These are phyloP conservation scores for Xylariaceae sp. DNA, from an alignment of 2,329 filamentous ascomycete species.

Conservation along the genomic window DNA sequence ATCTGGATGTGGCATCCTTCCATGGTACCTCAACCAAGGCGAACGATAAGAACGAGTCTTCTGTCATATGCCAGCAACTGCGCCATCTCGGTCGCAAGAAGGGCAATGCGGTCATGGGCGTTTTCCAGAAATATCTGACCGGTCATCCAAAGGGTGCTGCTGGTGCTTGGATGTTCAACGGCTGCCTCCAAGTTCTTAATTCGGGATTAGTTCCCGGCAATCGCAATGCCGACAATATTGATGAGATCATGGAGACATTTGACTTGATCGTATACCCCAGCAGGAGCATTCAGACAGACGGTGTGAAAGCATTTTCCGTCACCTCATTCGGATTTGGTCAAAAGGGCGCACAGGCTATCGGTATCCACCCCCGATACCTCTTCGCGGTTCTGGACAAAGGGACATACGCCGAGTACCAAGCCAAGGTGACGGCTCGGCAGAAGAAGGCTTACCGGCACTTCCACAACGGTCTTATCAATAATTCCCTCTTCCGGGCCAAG, in stretches of 20 bases:
- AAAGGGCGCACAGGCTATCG: conserved; percentile 96
- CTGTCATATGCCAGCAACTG: conserved; percentile 94
- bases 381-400: conserved; percentile 88
- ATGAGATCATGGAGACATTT: conserved; percentile 93
- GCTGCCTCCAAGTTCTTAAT: conserved; percentile 92
- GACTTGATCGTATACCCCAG: conserved; percentile 98
- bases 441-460: conserved; percentile 99
- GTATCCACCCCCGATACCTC: conserved; percentile 90
- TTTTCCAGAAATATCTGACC: conserved; percentile 99
- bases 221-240: conserved; percentile 95
- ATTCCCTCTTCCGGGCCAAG: conserved; percentile 96
- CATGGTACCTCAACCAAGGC: conserved; percentile 97
- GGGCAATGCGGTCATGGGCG: conserved; percentile 91
- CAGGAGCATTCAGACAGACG: conserved; percentile 92
- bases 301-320: conserved; percentile 96
- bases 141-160: conserved; percentile 99
- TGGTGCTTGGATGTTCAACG: conserved; percentile 99
- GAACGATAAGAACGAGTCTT: conserved; percentile 99
- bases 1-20: conserved; percentile 93
- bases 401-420: conserved; percentile 75
- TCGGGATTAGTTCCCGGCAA: conserved; percentile 92
- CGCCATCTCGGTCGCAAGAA: conserved; percentile 91
- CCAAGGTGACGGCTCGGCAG: conserved; percentile 86
- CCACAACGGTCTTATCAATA: conserved; percentile 98
- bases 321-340: conserved; percentile 99